Evolutionary conservation across 2,329 filamentous ascomycete species (phyloP), one percentile per base, ranked within the genome.

Genomic region (Nakataea oryzae): DNA sequence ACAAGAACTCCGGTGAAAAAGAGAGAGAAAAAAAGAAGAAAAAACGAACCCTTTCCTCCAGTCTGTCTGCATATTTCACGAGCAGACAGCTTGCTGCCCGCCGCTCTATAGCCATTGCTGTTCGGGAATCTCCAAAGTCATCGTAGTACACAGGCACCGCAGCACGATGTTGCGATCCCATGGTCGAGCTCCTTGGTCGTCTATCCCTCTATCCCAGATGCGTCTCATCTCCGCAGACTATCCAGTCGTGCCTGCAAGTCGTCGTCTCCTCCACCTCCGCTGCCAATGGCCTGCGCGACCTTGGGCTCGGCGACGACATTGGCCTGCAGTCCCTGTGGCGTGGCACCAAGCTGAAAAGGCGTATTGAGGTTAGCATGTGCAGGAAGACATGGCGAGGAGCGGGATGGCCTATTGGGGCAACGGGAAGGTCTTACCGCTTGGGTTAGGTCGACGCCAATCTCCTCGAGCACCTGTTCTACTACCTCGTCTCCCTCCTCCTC

Each of bases 401-500:
- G 41, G n/a, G 2, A 30, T n/a, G 3, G 17, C 21, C 11, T 24
- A 17, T 47, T 24, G 21, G n/a, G 57, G 30, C 24, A 27, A n/a
- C 11, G 57, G 26, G 28, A 30, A 27, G 14, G 54, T 81, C 90
- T 77, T 81, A 97, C 93, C 68, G 90, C 82, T 76, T 95, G 90
- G 69, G 89, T 92, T 63, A 97, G 82, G 71, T 99, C 93, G 32
- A 99, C 87, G 61, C 95, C 95, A 73, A 99, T 96, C 76, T 97
- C 95, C 72, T 97, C 95, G 70, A 99, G 76, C 6, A 99, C 91
- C 75, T 97, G 92, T 70, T 96, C 96, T 41, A 99, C 92, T 14
- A 97, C 90, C 73, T 99, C 95, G 69, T 99, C 95, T 41, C 93
- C 91, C 74, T 97, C 95, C 69, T 96, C 95, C 71, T 99, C 95